Evolutionary conservation across 2,329 filamentous ascomycete species (phyloP).

Genomic region (Chrysosporium keratinophilum): DNA sequence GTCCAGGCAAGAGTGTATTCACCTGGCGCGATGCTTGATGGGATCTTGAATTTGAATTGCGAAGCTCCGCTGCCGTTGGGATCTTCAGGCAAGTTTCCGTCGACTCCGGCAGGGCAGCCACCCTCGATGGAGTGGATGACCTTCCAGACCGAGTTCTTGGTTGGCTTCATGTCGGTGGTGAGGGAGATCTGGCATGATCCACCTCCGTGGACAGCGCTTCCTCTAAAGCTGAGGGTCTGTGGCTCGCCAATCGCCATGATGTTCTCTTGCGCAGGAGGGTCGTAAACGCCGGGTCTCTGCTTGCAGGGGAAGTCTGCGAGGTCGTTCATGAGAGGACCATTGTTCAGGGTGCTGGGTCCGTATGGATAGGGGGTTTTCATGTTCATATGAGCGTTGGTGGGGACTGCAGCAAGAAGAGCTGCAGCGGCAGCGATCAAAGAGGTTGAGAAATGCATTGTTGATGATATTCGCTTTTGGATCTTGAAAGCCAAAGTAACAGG

Average conservation of each 20-base stretch:
- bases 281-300: slow-evolving; percentile 35
- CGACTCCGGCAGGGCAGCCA: slow-evolving; percentile 60
- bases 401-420: slow-evolving; percentile 28
- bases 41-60: slow-evolving; percentile 61
- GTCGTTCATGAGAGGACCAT: slow-evolving; percentile 50
- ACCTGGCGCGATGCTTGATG: slow-evolving; percentile 59
- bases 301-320: slow-evolving; percentile 81
- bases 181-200: slow-evolving; percentile 85
- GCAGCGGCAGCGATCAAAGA: slow-evolving; percentile 11
- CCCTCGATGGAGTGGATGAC: slow-evolving; percentile 83
- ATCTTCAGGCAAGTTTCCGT: slow-evolving; percentile 49
- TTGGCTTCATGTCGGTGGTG: slow-evolving; percentile 64
- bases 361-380: slow-evolving; percentile 61
- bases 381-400: slow-evolving; percentile 63
- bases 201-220: slow-evolving; percentile 72
- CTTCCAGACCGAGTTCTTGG: slow-evolving; percentile 61
- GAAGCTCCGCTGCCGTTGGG: slow-evolving; percentile 40
- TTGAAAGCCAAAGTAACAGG: background rate
- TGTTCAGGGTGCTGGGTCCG: slow-evolving; percentile 41
- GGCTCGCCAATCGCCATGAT: slow-evolving; percentile 53
- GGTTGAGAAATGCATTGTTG: slow-evolving; percentile 24
- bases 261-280: slow-evolving; percentile 44
- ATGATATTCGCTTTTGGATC: background rate
- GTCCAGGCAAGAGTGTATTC: slow-evolving; percentile 80
- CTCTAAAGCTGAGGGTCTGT: slow-evolving; percentile 55